A percentile compares a stretch with the other conserved stretches of the same genome.
Conservation (phyloP, 2,329 filamentous ascomycete genomes). For the Pseudophaeomoniella oleicola region DNA sequence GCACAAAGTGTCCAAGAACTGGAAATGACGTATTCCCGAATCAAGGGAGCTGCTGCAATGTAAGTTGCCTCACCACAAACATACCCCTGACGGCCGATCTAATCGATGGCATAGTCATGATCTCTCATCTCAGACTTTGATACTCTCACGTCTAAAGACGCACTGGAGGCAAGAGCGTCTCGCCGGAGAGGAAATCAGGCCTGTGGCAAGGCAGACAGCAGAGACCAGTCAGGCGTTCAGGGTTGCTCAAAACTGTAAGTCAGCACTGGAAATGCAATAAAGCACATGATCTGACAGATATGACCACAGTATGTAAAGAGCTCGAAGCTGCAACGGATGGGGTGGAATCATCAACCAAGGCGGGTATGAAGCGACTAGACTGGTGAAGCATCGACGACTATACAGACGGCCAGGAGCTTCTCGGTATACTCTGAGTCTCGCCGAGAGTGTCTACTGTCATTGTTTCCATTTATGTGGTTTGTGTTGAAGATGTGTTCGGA, state of each 20-base stretch:
- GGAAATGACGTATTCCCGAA: not conserved
- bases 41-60: not conserved
- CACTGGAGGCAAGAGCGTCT: not conserved
- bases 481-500: too few species aligned
- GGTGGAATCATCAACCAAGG: not conserved
- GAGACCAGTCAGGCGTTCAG: not conserved
- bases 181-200: not conserved
- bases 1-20: not conserved
- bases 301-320: slow-evolving; percentile 29
- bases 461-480: too few species aligned
- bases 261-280: not conserved
- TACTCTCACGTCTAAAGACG: not conserved
- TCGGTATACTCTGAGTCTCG: too few species aligned
- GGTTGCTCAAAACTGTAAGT: not conserved
- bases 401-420: too few species aligned
- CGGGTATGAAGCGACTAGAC: not conserved
- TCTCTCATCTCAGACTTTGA: not conserved
- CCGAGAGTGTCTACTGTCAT: too few species aligned
- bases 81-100: not conserved
- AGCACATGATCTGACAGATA: not conserved
- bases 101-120: not conserved
- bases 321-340: not conserved
- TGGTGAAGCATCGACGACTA: too few species aligned
- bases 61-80: not conserved
- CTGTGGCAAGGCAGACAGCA: not conserved